A percentile compares a stretch with the other conserved stretches of the same genome.
These are phyloP conservation scores for Entophlyctis luteolus DNA, from an alignment of 192 early-diverging fungal genomes.

Conservation along the genomic window DNA sequence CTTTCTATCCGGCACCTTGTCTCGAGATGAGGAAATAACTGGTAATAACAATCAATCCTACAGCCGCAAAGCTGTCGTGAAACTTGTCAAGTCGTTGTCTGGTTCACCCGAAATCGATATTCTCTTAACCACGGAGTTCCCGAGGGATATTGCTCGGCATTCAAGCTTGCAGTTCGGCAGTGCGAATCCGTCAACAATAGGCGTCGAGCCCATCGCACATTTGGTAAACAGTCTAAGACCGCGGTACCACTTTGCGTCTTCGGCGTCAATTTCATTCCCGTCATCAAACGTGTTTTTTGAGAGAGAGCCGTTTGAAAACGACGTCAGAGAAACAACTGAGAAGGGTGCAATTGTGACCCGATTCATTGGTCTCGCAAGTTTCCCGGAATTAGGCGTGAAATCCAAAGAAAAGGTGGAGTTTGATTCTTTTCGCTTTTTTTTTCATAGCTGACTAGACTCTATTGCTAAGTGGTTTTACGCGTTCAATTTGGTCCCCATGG, in stretches of 20 bases:
- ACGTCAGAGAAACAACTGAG: conserved; percentile 27
- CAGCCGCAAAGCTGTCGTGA: not conserved
- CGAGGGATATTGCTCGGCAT: conserved; percentile 41
- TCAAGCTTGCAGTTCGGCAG: not conserved
- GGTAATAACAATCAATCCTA: not conserved
- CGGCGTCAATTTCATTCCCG: not conserved
- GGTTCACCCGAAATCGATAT: conserved; percentile 59
- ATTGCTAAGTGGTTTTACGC: conserved; percentile 96
- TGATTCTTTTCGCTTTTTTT: not conserved
- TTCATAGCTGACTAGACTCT: not conserved
- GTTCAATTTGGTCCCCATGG: conserved; percentile 73
- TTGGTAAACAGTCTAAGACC: conserved; percentile 58
- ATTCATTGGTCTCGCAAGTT: conserved; percentile 77
- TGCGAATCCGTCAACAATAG: not conserved
- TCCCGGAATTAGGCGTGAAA: conserved; percentile 44
- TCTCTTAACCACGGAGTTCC: conserved; percentile 82
- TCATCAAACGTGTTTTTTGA: conserved; percentile 66
- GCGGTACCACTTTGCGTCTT: conserved; percentile 81
- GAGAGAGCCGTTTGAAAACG: conserved; percentile 75
- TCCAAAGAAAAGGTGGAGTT: conserved; percentile 60
- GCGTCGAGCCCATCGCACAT: not conserved
- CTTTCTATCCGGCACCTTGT: conserved; percentile 48
- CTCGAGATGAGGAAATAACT: not conserved
- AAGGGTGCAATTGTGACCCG: conserved; percentile 60
- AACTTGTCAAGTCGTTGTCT: not conserved